A percentile compares a stretch with the other conserved stretches of the same genome.
phyloP scores from a whole-genome alignment of 148 eudicot species.

The Camellia japonica region DNA sequence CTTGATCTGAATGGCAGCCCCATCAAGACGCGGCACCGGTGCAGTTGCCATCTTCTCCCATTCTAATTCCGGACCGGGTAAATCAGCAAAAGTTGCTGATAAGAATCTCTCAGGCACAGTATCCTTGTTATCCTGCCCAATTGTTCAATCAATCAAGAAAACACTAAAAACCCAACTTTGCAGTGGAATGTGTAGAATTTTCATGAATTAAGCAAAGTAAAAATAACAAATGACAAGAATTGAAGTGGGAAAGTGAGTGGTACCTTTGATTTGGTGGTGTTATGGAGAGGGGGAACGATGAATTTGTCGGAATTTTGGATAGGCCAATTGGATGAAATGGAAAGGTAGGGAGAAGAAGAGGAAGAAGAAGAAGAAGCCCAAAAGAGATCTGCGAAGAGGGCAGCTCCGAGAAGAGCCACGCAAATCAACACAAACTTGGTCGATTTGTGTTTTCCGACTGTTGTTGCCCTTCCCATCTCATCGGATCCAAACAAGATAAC shows the following conservation, averaged over 20 bases:
- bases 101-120: constrained; percentile 28
- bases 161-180: neutral
- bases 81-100: constrained; percentile 89
- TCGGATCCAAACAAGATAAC: neutral
- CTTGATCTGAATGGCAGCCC: constrained; percentile 92
- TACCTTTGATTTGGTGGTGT: neutral
- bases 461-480: constrained; percentile 27
- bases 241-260: neutral
- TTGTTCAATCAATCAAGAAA: constrained; percentile 9
- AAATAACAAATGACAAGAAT: neutral
- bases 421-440: constrained; percentile 24
- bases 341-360: constrained; percentile 23
- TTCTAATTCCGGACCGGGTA: constrained; percentile 66
- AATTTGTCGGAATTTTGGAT: constrained; percentile 21
- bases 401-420: constrained; percentile 48
- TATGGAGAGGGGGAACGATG: constrained; percentile 18
- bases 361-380: constrained; percentile 76
- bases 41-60: constrained; percentile 90
- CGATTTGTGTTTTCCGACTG: constrained; percentile 8
- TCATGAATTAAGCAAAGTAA: neutral
- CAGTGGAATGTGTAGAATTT: neutral
- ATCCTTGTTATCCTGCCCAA: constrained; percentile 29
- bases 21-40: constrained; percentile 92
- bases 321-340: constrained; percentile 34
- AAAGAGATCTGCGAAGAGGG: constrained; percentile 57